Percentiles rank a stretch among this genome's conserved stretches.
phyloP scores from a whole-genome alignment of 768 basidiomycete genomes.

The Pulveroboletus sp. region DNA sequence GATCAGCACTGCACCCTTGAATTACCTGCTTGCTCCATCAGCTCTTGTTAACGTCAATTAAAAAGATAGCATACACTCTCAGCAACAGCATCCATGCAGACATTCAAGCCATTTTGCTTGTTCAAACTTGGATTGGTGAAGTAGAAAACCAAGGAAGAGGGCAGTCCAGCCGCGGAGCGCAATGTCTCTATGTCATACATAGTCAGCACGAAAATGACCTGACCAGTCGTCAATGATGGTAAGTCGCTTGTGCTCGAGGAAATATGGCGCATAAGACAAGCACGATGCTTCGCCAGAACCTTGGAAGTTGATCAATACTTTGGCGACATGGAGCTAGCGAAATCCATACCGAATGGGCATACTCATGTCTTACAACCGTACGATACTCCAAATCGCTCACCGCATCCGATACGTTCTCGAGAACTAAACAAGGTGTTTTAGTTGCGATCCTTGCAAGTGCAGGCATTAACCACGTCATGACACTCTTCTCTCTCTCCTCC shows the following conservation, averaged over 20 bases:
- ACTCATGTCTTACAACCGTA: conserved; percentile 83
- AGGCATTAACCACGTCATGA: conserved; percentile 75
- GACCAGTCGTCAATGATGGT: conserved; percentile 70
- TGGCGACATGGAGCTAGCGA: background rate
- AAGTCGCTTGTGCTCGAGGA: conserved; percentile 63
- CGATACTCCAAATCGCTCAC: conserved; percentile 91
- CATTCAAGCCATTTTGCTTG: conserved; percentile 55
- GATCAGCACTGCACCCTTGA: conserved; percentile 61
- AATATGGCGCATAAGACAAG: conserved; percentile 58
- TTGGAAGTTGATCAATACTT: conserved; percentile 27
- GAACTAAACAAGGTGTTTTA: conserved; percentile 81
- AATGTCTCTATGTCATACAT: conserved; percentile 88
- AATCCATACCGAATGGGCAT: conserved; percentile 61
- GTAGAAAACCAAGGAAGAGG: conserved; percentile 80
- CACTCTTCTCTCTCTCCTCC: conserved; percentile 46
- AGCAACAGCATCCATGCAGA: conserved; percentile 82
- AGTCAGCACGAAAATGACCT: conserved; percentile 77
- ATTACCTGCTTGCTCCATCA: conserved; percentile 56
- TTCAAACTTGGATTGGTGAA: conserved; percentile 87
- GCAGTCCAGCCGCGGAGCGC: conserved; percentile 73
- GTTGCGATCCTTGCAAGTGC: conserved; percentile 74
- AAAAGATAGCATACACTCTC: conserved; percentile 55
- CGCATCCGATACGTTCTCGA: conserved; percentile 78
- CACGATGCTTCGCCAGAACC: conserved; percentile 69
- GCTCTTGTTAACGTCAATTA: background rate